Conservation (phyloP, 805 yeast genomes). For the Lipomyces yamanashiensis region DNA sequence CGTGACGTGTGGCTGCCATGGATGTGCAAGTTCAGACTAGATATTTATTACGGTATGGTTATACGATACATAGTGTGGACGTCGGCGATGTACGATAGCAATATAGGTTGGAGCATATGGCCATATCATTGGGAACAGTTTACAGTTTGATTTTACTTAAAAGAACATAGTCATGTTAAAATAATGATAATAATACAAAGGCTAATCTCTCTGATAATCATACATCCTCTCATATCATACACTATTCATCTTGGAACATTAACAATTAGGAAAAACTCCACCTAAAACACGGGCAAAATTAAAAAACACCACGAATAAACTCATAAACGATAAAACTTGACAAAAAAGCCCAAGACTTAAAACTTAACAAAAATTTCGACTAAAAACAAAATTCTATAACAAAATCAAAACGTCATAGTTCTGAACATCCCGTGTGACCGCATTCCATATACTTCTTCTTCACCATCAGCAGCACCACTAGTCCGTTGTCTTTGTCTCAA, state of each 20-base stretch:
- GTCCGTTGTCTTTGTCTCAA: conserved; percentile 4
- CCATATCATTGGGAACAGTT: not conserved
- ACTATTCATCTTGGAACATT: not conserved
- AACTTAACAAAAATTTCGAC: not conserved
- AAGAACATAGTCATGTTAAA: not conserved
- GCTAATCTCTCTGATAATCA: not conserved
- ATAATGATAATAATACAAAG: not conserved
- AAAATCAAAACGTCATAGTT: conserved; percentile 26
- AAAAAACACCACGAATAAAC: conserved; percentile 8
- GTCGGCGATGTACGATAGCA: not conserved
- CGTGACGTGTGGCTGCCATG: conserved; percentile 82
- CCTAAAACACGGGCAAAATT: too few species aligned
- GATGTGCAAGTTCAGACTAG: conserved; percentile 78
- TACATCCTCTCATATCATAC: conserved; percentile 3
- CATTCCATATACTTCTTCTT: conserved; percentile 1
- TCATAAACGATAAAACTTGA: not conserved
- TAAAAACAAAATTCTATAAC: not conserved
- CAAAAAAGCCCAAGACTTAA: conserved; percentile 2
- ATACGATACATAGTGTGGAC: not conserved
- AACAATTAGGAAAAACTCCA: too few species aligned
- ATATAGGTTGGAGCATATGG: not conserved
- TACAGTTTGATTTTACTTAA: not conserved
- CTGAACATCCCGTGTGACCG: conserved; percentile 22
- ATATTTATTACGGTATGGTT: not conserved
- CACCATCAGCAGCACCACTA: conserved; percentile 1